Evolutionary conservation across 768 basidiomycete genomes (phyloP), one percentile per base, ranked within the genome.

Genomic region (Roridomyces roridus): DNA sequence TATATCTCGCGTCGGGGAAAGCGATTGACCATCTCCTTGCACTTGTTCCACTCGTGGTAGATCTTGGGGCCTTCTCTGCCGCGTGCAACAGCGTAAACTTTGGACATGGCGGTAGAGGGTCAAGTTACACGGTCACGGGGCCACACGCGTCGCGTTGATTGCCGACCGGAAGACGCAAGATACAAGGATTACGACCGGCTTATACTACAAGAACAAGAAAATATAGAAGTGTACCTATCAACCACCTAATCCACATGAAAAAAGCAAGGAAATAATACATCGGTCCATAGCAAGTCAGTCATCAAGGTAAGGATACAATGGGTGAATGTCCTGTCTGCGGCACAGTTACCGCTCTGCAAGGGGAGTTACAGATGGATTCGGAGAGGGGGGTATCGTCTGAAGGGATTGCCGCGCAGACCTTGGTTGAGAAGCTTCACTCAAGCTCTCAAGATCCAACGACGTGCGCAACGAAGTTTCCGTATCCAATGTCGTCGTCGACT

Each of bases 31-130:
- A 81, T 82, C 12, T 68, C 66, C 29, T 76, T 79, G 58, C 83
- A 84, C 85, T 85, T 59, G 35, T 18, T 12, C 23, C 9, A 15
- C 6, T 10, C 10, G 15, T 10, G 10, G 31, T 34, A 34, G 10
- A 34, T 34, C 4, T 10, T 8, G 31, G 31, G 31, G 15, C 31
- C 88, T 55, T 81, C 73, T 24, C 84, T 73, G 2, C 88, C 88
- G 35, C 77, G 69, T 34, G 75, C 71, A 1, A 89, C 87, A 4
- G 88, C 88, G 50, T 88, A 89, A 59, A 72, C 87, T 59, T 85
- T 87, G 35, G 57, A 36, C 49, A 55, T 60, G 20, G 40, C 3
- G 26, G 11, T 8, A 35, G 23, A 17, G 9, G n/a, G 15, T 40
- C 9, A 11, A 9, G 39, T 17, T 3, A 10, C 21, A 45, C n/a